Conservation (phyloP, 108 stramenopile genomes). For the Nitzschia sp. region DNA sequence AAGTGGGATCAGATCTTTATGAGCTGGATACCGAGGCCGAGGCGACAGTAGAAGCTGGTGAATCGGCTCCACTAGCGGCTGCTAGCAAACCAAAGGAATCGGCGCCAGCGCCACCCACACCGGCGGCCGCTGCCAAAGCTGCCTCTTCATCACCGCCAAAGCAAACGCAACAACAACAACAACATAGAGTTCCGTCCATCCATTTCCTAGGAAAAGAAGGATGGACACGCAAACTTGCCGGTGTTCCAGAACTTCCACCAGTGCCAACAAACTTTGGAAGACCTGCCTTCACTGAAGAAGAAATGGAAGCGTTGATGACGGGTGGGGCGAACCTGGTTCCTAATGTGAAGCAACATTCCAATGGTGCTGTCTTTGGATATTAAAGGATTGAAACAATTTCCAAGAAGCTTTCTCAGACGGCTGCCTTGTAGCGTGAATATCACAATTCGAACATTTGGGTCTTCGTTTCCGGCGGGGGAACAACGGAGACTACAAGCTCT, state of each 20-base stretch:
- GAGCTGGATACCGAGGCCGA: conserved; percentile 74
- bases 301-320: conserved; percentile 87
- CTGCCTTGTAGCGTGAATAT: too few species aligned
- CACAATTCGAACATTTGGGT: too few species aligned
- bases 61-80: conserved; percentile 17
- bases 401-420: too few species aligned
- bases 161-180: conserved; percentile 1
- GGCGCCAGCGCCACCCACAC: conserved; percentile 19
- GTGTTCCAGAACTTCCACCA: conserved; percentile 16
- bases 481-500: too few species aligned
- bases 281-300: conserved; percentile 80
- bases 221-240: conserved; percentile 45
- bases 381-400: not conserved
- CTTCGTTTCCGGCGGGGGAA: too few species aligned
- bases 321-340: conserved; percentile 82
- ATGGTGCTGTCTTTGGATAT: conserved; percentile 19
- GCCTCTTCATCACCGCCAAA: conserved; percentile 24
- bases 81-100: conserved; percentile 15
- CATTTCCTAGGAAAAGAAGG: conserved; percentile 92
- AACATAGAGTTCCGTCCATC: conserved; percentile 72
- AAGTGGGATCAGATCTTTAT: conserved; percentile 80
- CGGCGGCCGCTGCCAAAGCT: conserved; percentile 11
- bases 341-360: conserved; percentile 24
- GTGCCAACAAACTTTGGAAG: conserved; percentile 79
- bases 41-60: conserved; percentile 36